These are phyloP conservation scores for Mycosphaerella arachidis DNA, from an alignment of 2,329 filamentous ascomycete genomes.

Conservation along the genomic window DNA sequence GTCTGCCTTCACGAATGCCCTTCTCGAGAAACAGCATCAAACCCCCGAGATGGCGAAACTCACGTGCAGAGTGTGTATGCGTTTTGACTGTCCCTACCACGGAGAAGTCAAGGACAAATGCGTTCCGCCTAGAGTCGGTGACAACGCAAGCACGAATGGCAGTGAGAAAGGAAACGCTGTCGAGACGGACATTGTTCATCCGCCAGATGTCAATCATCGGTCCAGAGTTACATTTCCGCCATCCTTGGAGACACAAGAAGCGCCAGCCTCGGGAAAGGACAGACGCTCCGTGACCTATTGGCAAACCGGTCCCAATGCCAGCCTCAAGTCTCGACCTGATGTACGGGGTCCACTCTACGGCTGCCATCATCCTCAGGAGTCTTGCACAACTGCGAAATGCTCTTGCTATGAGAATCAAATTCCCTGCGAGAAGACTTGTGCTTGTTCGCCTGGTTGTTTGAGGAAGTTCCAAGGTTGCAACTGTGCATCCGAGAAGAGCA, in stretches of 20 bases:
- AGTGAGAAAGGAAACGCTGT: slow-evolving; percentile 16
- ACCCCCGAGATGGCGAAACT: slow-evolving; percentile 12
- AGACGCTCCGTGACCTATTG: slow-evolving; percentile 16
- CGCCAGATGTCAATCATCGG: slow-evolving; percentile 29
- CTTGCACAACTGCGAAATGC: slow-evolving; percentile 60
- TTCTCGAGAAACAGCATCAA: slow-evolving; percentile 10
- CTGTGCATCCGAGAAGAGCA: slow-evolving; percentile 28
- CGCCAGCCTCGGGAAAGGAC: background rate
- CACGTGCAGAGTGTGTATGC: slow-evolving; percentile 29
- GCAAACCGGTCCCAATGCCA: slow-evolving; percentile 11
- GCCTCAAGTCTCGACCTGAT: slow-evolving; percentile 11
- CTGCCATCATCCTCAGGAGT: slow-evolving; percentile 61
- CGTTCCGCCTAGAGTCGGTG: slow-evolving; percentile 8
- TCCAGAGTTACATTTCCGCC: slow-evolving; percentile 24
- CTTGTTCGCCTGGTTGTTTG: slow-evolving; percentile 58
- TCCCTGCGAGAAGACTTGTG: slow-evolving; percentile 70
- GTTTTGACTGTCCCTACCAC: slow-evolving; percentile 37
- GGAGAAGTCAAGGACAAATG: slow-evolving; percentile 36
- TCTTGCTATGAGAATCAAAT: slow-evolving; percentile 58
- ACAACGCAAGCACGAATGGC: background rate
- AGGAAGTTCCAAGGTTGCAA: slow-evolving; percentile 43
- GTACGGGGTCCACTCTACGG: slow-evolving; percentile 57
- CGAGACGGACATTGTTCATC: slow-evolving; percentile 32
- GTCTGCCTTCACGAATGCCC: slow-evolving; percentile 17
- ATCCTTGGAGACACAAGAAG: slow-evolving; percentile 3